A percentile compares a stretch with the other conserved stretches of the same genome.
Evolutionary conservation across 2,329 filamentous ascomycete genomes (phyloP).

Genomic region (Sarocladium brachiariae): DNA sequence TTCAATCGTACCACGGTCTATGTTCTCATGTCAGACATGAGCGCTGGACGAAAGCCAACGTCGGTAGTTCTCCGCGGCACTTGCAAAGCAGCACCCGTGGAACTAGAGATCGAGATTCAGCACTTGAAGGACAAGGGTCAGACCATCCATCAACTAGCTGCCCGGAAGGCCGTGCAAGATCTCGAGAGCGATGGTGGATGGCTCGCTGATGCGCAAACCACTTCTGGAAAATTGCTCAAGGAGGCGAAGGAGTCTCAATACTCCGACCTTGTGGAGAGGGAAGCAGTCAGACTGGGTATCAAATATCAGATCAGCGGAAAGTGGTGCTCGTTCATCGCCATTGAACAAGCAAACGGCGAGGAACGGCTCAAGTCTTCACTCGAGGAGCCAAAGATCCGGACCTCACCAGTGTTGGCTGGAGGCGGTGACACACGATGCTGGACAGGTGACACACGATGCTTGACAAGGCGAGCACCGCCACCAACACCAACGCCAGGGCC

Average conservation of each 20-base stretch:
- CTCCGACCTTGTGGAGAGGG: constrained; percentile 53
- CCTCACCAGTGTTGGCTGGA: too few relatives aligned
- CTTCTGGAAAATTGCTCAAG: constrained; percentile 35
- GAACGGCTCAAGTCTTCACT: neutral
- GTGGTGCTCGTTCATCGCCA: constrained; percentile 67
- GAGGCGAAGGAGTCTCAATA: constrained; percentile 43
- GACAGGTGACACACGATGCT: too few relatives aligned
- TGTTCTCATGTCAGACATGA: constrained; percentile 51
- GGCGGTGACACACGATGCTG: too few relatives aligned
- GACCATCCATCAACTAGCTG: constrained; percentile 64
- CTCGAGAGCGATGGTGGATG: constrained; percentile 66
- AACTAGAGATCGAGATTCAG: constrained; percentile 58
- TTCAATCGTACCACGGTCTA: constrained; percentile 62
- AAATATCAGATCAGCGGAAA: constrained; percentile 61
- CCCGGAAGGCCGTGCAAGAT: constrained; percentile 59
- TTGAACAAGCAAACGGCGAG: constrained; percentile 40
- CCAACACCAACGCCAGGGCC: too few relatives aligned
- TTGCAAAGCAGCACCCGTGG: constrained; percentile 49
- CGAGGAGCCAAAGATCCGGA: neutral
- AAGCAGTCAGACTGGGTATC: constrained; percentile 59
- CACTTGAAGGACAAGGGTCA: constrained; percentile 35
- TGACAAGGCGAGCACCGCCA: too few relatives aligned
- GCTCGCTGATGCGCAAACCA: constrained; percentile 45
- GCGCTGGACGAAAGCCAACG: constrained; percentile 32
- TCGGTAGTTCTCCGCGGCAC: constrained; percentile 53